Conservation (phyloP, 1,284 basidiomycete genomes). For the Ceratobasidium sp. region DNA sequence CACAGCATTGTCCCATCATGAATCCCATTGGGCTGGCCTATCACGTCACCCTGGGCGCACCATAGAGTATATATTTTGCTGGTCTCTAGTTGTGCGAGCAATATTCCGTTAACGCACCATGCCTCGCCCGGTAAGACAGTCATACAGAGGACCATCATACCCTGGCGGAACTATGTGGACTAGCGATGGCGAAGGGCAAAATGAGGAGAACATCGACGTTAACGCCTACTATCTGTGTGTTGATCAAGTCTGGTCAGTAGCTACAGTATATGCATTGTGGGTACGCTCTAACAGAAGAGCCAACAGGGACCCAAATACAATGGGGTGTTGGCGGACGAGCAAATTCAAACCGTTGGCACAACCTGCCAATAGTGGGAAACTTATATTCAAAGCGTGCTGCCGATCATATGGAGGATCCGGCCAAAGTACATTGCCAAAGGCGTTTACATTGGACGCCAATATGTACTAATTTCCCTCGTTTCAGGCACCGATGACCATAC, state of each 20-base stretch:
- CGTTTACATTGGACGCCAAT: neutral
- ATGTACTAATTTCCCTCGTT: neutral
- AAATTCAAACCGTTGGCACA: neutral
- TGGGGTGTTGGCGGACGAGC: constrained; percentile 10
- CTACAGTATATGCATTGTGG: neutral
- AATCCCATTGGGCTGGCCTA: too few species aligned
- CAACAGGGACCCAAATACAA: constrained; percentile 18
- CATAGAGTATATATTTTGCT: too few species aligned
- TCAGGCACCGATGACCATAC: constrained; percentile 34
- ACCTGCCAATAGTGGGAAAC: neutral
- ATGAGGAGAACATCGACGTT: constrained; percentile 11
- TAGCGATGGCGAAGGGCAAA: neutral
- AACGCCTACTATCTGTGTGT: constrained; percentile 8
- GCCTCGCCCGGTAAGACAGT: too few species aligned
- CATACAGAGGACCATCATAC: too few species aligned
- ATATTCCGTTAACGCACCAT: too few species aligned
- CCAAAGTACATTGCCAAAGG: neutral
- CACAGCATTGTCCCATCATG: too few species aligned
- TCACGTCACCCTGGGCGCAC: too few species aligned
- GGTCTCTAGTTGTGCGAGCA: too few species aligned
- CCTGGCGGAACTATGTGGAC: too few species aligned
- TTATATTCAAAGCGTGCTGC: constrained; percentile 33
- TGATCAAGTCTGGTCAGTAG: constrained; percentile 24
- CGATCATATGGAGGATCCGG: constrained; percentile 22
- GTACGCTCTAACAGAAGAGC: too few species aligned